Percentiles rank a stretch among this genome's conserved stretches.
These are phyloP conservation scores for Hanseniaspora thailandica DNA, from an alignment of 805 yeast genomes.

Conservation along the genomic window DNA sequence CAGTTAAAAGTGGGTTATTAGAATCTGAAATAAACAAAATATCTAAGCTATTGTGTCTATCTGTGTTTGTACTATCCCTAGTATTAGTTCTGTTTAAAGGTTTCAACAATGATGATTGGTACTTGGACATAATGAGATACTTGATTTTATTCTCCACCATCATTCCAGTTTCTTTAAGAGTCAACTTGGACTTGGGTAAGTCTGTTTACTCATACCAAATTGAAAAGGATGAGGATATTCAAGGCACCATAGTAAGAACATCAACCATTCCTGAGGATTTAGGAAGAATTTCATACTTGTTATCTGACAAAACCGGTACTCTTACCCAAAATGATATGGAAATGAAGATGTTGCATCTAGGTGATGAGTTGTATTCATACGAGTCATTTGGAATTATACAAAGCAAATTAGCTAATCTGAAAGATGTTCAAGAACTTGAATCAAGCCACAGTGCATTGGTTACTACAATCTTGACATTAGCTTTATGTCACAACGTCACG, in stretches of 20 bases:
- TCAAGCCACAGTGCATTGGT: conserved; percentile 67
- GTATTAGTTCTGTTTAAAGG: conserved; percentile 74
- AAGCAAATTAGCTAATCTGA: conserved; percentile 26
- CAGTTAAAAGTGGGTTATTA: conserved; percentile 77
- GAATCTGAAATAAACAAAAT: conserved; percentile 83
- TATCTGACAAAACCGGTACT: conserved; percentile 94
- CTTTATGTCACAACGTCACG: conserved; percentile 94
- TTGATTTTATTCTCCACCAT: conserved; percentile 86
- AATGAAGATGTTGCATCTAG: conserved; percentile 81
- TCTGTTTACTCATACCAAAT: conserved; percentile 93
- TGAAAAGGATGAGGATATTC: conserved; percentile 71
- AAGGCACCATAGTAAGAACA: conserved; percentile 85
- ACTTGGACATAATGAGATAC: conserved; percentile 79
- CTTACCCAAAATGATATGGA: conserved; percentile 98
- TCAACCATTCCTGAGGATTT: conserved; percentile 96
- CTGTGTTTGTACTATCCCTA: conserved; percentile 69
- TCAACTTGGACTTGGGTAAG: conserved; percentile 87
- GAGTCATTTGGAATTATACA: conserved; percentile 85
- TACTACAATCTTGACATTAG: conserved; percentile 69
- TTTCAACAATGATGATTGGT: conserved; percentile 58
- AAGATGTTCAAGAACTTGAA: conserved; percentile 30
- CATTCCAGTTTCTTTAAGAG: conserved; percentile 90
- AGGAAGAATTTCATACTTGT: conserved; percentile 85
- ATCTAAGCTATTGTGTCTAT: conserved; percentile 76
- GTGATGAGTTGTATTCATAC: conserved; percentile 81